phyloP scores from a whole-genome alignment of 805 yeast species.

The Lipomyces anomalus region DNA sequence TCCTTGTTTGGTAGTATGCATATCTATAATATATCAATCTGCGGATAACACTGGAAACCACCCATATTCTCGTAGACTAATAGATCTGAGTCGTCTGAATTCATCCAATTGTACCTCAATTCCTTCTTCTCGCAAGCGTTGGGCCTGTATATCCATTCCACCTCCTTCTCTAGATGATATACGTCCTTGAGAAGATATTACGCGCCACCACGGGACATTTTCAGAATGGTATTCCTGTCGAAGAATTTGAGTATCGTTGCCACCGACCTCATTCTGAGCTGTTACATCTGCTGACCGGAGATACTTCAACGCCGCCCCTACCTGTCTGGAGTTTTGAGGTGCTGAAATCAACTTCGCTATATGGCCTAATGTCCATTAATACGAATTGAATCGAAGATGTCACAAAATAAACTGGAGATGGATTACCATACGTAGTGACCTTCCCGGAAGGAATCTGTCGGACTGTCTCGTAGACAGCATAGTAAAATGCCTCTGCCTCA shows the following conservation, averaged over 20 bases:
- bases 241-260: background rate
- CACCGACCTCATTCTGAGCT: background rate
- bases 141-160: slow-evolving; percentile 43
- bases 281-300: slow-evolving; percentile 30
- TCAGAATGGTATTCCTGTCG: slow-evolving; percentile 29
- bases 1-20: background rate
- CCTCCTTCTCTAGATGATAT: slow-evolving; percentile 47
- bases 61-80: slow-evolving; percentile 44
- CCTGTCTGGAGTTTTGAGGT: slow-evolving; percentile 68
- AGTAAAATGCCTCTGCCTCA: slow-evolving; percentile 53
- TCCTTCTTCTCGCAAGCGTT: slow-evolving; percentile 44
- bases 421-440: slow-evolving; percentile 62
- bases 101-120: slow-evolving; percentile 30
- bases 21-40: slow-evolving; percentile 10
- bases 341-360: slow-evolving; percentile 57
- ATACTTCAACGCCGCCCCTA: slow-evolving; percentile 63
- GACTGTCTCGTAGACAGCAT: slow-evolving; percentile 53
- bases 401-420: background rate
- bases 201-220: slow-evolving; percentile 78
- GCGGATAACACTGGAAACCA: slow-evolving; percentile 53
- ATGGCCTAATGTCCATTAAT: slow-evolving; percentile 42
- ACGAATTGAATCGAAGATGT: background rate
- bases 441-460: slow-evolving; percentile 53
- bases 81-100: slow-evolving; percentile 34
- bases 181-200: slow-evolving; percentile 56